phyloP scores from a whole-genome alignment of 2,329 filamentous ascomycete species.

The Ophiostoma perfectum region DNA sequence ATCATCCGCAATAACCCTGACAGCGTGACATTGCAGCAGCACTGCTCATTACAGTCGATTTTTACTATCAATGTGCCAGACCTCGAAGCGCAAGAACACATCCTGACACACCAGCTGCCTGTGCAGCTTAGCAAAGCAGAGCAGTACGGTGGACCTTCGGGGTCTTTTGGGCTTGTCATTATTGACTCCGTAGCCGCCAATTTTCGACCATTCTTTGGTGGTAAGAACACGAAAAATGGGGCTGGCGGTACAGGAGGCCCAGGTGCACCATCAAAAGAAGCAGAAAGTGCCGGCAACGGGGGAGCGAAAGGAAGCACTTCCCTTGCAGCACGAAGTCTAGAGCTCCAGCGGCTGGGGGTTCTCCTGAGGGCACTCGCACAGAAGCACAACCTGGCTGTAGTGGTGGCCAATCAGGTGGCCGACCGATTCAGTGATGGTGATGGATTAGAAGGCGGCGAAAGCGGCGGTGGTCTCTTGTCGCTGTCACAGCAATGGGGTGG shows the following conservation, averaged over 20 bases:
- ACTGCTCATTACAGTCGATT: constrained; percentile 63
- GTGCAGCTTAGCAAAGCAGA: constrained; percentile 58
- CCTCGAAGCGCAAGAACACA: constrained; percentile 91
- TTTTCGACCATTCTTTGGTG: constrained; percentile 85
- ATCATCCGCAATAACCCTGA: constrained; percentile 64
- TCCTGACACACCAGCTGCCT: constrained; percentile 86
- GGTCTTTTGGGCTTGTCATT: constrained; percentile 65
- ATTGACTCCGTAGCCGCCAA: constrained; percentile 93
- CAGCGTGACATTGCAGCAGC: constrained; percentile 43
- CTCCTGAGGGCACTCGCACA: constrained; percentile 71
- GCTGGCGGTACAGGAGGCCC: constrained; percentile 30
- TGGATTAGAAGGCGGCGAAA: constrained; percentile 2
- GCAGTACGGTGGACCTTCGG: constrained; percentile 50
- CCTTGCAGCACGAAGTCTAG: constrained; percentile 69
- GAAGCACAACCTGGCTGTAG: constrained; percentile 70
- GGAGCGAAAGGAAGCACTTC: constrained; percentile 12
- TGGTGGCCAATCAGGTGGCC: constrained; percentile 92
- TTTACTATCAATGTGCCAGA: constrained; percentile 79
- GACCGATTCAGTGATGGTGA: constrained; percentile 62
- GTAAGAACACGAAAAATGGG: constrained; percentile 35
- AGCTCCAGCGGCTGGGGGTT: constrained; percentile 71
- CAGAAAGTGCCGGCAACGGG: neutral
- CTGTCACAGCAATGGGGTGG: constrained; percentile 20
- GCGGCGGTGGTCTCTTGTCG: constrained; percentile 1
- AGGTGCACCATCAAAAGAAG: neutral